Evolutionary conservation across 306 rosid genomes (phyloP), one percentile per base, ranked within the genome.

Genomic region (Cercis canadensis): DNA sequence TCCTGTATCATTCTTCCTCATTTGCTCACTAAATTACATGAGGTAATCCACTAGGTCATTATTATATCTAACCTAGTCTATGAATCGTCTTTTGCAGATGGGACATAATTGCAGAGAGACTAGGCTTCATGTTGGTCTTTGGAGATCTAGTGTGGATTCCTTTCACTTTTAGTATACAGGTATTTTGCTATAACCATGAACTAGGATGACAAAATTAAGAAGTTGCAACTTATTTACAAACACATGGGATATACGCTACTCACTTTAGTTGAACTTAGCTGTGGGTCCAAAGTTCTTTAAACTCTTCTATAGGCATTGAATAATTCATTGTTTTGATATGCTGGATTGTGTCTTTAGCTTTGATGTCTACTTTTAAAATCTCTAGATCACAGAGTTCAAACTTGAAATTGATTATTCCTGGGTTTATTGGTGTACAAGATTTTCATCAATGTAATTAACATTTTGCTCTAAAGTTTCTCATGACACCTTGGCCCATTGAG

Each of bases 101-200:
- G 99, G 99, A 95, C 86, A 91, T 91, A 75, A 91, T 95, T 75
- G 99, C 97, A 8, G 96, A 94, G 87, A 89, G 97, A 74, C 71
- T 94, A 52, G 97, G 99, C 57, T 91, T 95, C 84, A 95, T 95
- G 99, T 84, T 95, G 79, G 96, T 89, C 72, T 91, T 95, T 73
- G 99, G 99, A 70, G 99, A 95, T 81, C 86, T 95, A 71, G 97
- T 95, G 72, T 91, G 96, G 97, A 95, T 95, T 76, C 97, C 99
- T 70, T 95, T 91, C 82, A 84, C 96, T 47, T 95, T 95, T 67
- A 95, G 96, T 80, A 88, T 90, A 78, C 98, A 90, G 92, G 97
- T 83, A 87, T 37, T 75, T 73, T 12, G 16, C 70, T 39, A 60
- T 45, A 39, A 70, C 57, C 58, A 17, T 43, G 31, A 53, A 11